A percentile compares a stretch with the other conserved stretches of the same genome.
phyloP scores from a whole-genome alignment of 1,284 basidiomycete species.

The Cutaneotrichosporon mucoides region DNA sequence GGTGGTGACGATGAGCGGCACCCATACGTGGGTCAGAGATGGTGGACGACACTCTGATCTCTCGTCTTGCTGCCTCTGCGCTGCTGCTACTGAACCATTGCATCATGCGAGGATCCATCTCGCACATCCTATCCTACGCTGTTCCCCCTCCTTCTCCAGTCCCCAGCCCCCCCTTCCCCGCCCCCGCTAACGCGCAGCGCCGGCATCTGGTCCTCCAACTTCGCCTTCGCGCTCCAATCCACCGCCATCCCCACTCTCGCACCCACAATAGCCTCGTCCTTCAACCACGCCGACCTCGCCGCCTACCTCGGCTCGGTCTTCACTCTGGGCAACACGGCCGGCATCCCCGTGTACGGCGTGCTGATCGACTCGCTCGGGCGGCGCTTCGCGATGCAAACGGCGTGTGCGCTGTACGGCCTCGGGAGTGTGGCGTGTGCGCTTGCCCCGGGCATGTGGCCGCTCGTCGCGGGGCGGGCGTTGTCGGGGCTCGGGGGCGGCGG shows the following conservation, averaged over 20 bases:
- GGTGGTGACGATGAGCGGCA: no score
- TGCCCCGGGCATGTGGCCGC: constrained; percentile 34
- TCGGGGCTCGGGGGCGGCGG: constrained; percentile 49
- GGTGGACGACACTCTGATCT: no score
- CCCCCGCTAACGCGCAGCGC: constrained; percentile 13
- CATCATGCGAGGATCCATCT: no score
- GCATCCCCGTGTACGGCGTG: constrained; percentile 48
- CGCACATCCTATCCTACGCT: no score
- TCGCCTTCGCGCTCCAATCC: constrained; percentile 45
- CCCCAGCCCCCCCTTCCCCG: no score
- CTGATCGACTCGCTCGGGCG: constrained; percentile 46
- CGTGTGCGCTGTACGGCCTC: constrained; percentile 37
- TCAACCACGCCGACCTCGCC: constrained; percentile 45
- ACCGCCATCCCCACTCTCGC: constrained; percentile 47
- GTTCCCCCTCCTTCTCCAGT: no score
- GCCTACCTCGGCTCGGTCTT: constrained; percentile 46
- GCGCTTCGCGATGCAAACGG: constrained; percentile 42
- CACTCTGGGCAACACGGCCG: constrained; percentile 41
- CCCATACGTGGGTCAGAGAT: no score
- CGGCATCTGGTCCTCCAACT: constrained; percentile 40
- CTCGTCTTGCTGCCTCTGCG: no score
- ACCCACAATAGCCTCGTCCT: constrained; percentile 29
- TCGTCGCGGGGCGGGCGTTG: constrained; percentile 43
- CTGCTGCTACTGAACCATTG: no score
- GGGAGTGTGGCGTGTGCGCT: constrained; percentile 43